A percentile compares a stretch with the other conserved stretches of the same genome.
Evolutionary conservation across 768 basidiomycete species (phyloP).

Genomic region (Piloderma croceum): DNA sequence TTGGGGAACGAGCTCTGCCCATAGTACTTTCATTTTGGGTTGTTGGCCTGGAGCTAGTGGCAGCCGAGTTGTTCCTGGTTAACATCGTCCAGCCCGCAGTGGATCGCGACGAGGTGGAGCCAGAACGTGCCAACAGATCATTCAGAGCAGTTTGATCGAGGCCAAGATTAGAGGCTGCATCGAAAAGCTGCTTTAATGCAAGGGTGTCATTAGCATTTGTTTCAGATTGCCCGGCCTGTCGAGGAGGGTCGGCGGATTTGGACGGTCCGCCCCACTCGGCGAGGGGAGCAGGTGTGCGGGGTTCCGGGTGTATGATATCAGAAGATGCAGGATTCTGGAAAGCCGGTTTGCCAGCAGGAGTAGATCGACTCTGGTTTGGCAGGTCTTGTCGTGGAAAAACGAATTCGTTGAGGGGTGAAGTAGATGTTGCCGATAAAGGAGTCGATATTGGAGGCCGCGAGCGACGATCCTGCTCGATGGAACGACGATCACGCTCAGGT

Average conservation of each 20-base stretch:
- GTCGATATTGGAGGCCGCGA: conserved; percentile 21
- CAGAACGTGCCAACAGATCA: conserved; percentile 66
- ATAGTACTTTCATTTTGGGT: conserved; percentile 7
- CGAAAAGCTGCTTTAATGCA: conserved; percentile 68
- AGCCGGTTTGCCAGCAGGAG: conserved; percentile 20
- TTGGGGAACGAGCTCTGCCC: conserved; percentile 13
- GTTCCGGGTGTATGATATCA: neutral
- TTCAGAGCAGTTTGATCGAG: conserved; percentile 68
- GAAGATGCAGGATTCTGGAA: neutral
- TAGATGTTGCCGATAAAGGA: conserved; percentile 30
- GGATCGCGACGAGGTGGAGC: conserved; percentile 54
- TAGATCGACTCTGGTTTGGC: conserved; percentile 15
- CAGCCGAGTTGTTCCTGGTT: conserved; percentile 39
- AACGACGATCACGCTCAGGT: conserved; percentile 8
- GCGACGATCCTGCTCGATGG: neutral
- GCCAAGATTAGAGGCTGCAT: conserved; percentile 70
- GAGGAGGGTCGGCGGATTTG: neutral
- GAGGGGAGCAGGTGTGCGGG: neutral
- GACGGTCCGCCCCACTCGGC: neutral
- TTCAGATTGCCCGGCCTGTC: neutral
- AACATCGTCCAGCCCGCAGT: conserved; percentile 41
- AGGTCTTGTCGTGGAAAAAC: neutral
- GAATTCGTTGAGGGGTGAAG: conserved; percentile 22
- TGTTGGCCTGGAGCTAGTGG: conserved; percentile 25
- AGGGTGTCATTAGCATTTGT: conserved; percentile 33